phyloP scores from a whole-genome alignment of 768 basidiomycete genomes.

The Hysterangium stoloniferum region DNA sequence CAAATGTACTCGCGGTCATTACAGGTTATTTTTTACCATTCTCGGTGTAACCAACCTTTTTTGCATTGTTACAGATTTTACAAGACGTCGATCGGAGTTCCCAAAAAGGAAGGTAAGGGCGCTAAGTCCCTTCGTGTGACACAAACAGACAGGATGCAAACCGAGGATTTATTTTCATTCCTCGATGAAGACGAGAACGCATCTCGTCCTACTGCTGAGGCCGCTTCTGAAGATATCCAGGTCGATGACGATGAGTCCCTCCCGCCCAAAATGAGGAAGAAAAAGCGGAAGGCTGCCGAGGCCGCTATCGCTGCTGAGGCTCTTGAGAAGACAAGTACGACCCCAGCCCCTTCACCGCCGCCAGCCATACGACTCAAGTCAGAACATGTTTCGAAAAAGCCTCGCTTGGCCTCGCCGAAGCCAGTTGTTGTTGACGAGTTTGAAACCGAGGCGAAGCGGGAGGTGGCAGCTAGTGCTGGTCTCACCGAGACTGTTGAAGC shows the following conservation, averaged over 20 bases:
- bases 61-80: no score
- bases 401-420: conserved; percentile 51
- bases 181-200: conserved; percentile 35
- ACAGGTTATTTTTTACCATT: no score
- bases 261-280: conserved; percentile 31
- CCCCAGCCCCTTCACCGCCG: conserved; percentile 10
- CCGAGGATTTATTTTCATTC: conserved; percentile 59
- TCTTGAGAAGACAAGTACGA: conserved; percentile 15
- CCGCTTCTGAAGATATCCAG: conserved; percentile 29
- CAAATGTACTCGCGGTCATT: no score
- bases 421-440: conserved; percentile 90
- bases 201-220: conserved; percentile 19
- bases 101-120: no score
- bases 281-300: conserved; percentile 29
- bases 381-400: conserved; percentile 43
- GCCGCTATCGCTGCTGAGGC: conserved; percentile 6
- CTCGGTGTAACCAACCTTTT: no score
- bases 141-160: conserved; percentile 22
- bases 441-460: conserved; percentile 88
- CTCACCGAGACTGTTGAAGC: conserved; percentile 66
- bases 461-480: conserved; percentile 84
- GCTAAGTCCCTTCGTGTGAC: background rate
- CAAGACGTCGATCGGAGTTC: no score
- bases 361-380: conserved; percentile 17
- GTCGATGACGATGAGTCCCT: conserved; percentile 22